These are phyloP conservation scores for Candida pseudofarinosa DNA, from an alignment of 805 yeast genomes.

Conservation along the genomic window DNA sequence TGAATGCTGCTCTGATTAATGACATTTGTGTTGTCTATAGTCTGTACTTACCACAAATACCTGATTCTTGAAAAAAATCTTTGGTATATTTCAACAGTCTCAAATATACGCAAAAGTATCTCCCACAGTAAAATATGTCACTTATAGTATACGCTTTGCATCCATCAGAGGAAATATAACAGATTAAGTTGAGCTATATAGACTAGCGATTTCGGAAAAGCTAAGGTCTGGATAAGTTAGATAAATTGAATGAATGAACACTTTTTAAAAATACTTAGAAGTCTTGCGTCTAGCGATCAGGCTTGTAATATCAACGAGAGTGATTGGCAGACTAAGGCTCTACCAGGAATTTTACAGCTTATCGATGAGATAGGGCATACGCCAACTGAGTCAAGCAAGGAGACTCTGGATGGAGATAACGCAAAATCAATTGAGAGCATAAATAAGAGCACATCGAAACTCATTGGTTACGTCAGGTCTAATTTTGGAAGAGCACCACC, in stretches of 20 bases:
- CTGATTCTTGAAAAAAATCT: not conserved
- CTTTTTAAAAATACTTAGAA: not conserved
- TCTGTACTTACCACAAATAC: not conserved
- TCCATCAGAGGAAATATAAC: too few relatives aligned
- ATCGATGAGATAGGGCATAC: not conserved
- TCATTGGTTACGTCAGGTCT: slow-evolving; percentile 32
- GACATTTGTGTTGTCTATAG: slow-evolving; percentile 1
- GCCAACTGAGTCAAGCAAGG: not conserved
- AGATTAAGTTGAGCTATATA: too few relatives aligned
- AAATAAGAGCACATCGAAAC: slow-evolving; percentile 1
- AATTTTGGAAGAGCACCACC: slow-evolving; percentile 32
- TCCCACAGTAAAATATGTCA: not conserved
- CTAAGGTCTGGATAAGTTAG: too few relatives aligned
- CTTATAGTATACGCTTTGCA: not conserved
- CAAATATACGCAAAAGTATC: not conserved
- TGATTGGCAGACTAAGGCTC: not conserved
- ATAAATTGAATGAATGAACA: not conserved
- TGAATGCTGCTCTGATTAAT: slow-evolving; percentile 6
- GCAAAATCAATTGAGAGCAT: not conserved
- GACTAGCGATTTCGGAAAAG: too few relatives aligned
- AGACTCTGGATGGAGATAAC: too few relatives aligned
- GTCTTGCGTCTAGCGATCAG: not conserved
- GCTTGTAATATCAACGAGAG: not conserved
- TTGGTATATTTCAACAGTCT: not conserved
- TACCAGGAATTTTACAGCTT: not conserved